phyloP scores from a whole-genome alignment of 495 filamentous ascomycete species.

The Hypoxylon crocopeplum region DNA sequence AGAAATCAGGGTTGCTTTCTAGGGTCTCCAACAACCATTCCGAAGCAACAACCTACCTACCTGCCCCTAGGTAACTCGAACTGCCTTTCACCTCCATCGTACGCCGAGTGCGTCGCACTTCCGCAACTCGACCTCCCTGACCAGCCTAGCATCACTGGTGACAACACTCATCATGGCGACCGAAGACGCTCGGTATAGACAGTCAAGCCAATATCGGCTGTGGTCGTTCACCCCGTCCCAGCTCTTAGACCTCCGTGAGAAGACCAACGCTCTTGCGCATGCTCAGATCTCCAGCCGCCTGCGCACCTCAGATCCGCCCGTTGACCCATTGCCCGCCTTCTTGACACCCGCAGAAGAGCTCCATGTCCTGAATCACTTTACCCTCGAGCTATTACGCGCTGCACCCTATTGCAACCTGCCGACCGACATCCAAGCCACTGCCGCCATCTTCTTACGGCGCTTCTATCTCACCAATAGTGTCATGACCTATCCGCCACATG shows the following conservation, averaged over 20 bases:
- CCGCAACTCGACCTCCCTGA: not conserved
- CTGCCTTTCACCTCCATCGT: too few relatives aligned
- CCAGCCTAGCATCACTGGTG: not conserved
- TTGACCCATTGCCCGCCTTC: constrained; percentile 67
- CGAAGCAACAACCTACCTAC: too few relatives aligned
- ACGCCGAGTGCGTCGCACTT: too few relatives aligned
- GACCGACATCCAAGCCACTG: constrained; percentile 85
- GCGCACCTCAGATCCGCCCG: constrained; percentile 39
- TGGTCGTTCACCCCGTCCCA: constrained; percentile 90
- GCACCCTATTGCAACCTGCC: constrained; percentile 79
- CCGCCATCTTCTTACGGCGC: constrained; percentile 87
- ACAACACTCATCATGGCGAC: constrained; percentile 48
- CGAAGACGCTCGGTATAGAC: constrained; percentile 91
- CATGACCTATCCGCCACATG: constrained; percentile 91
- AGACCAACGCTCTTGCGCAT: constrained; percentile 76
- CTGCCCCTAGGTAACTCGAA: too few relatives aligned
- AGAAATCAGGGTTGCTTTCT: too few relatives aligned
- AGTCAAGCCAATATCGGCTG: constrained; percentile 84
- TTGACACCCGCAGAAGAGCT: constrained; percentile 81
- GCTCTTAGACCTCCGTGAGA: constrained; percentile 70
- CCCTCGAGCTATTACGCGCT: constrained; percentile 73
- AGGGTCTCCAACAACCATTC: too few relatives aligned
- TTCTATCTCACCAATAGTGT: constrained; percentile 95
- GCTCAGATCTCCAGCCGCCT: constrained; percentile 67
- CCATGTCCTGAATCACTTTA: constrained; percentile 80